These are phyloP conservation scores for Sclerotinia trifoliorum DNA, from an alignment of 2,329 filamentous ascomycete genomes.

Conservation along the genomic window DNA sequence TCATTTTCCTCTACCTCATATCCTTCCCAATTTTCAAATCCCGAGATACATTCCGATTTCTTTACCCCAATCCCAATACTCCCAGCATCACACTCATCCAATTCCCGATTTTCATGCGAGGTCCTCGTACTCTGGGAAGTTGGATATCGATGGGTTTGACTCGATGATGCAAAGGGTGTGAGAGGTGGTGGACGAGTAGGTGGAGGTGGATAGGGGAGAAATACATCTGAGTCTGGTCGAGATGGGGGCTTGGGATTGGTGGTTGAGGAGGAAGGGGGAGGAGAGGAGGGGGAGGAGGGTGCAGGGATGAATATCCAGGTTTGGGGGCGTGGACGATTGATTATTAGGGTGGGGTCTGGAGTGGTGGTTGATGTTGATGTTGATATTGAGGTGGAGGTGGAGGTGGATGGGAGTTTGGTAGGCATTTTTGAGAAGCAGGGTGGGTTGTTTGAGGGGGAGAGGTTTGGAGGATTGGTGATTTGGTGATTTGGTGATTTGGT, in stretches of 20 bases:
- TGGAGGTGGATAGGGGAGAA: not conserved
- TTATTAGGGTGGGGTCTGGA: not conserved
- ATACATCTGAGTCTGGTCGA: not conserved
- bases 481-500: no score
- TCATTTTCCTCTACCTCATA: no score
- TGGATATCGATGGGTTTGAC: not conserved
- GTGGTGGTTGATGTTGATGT: not conserved
- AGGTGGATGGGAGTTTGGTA: not conserved
- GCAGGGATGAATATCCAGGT: conserved; percentile 11
- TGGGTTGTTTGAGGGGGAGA: no score
- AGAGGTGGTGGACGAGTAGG: not conserved
- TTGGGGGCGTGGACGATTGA: conserved; percentile 5
- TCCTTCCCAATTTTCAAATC: no score
- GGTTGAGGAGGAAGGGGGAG: no score
- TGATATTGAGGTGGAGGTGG: no score
- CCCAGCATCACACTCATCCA: no score
- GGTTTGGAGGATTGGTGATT: no score
- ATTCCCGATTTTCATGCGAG: no score
- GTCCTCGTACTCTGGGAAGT: not conserved
- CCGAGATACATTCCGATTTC: no score
- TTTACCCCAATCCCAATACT: no score
- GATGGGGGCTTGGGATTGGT: not conserved
- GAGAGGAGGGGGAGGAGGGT: not conserved
- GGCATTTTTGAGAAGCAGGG: not conserved
- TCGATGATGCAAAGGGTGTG: not conserved